Evolutionary conservation across 2,329 filamentous ascomycete genomes (phyloP).

Genomic region (Ophiocordyceps sinensis): DNA sequence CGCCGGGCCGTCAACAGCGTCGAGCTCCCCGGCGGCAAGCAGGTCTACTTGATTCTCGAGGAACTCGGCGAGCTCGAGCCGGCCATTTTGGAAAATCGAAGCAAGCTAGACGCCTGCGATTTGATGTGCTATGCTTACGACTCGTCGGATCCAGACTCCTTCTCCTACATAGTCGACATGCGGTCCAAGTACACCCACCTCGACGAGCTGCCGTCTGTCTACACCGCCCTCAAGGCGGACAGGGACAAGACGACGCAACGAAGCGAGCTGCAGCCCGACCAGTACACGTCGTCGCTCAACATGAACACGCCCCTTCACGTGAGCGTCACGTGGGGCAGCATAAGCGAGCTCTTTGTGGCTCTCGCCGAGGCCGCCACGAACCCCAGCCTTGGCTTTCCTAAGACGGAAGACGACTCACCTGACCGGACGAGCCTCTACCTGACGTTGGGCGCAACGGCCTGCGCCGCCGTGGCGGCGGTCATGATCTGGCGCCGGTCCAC

Average conservation of each 20-base stretch:
- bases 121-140: constrained; percentile 93
- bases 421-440: constrained; percentile 80
- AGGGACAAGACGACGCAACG: constrained; percentile 94
- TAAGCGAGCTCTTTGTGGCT: constrained; percentile 83
- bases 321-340: constrained; percentile 86
- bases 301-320: constrained; percentile 91
- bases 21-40: constrained; percentile 86
- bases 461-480: constrained; percentile 46
- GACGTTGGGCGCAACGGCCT: constrained; percentile 59
- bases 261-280: constrained; percentile 78
- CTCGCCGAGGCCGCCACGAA: constrained; percentile 86
- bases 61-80: constrained; percentile 93
- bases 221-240: constrained; percentile 88
- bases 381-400: constrained; percentile 77
- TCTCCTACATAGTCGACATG: constrained; percentile 76
- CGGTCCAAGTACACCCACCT: constrained; percentile 68
- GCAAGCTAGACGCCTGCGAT: constrained; percentile 84
- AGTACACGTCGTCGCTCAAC: constrained; percentile 70
- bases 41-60: constrained; percentile 91
- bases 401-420: constrained; percentile 70
- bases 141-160: constrained; percentile 91
- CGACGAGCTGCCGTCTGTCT: constrained; percentile 80
- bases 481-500: constrained; percentile 51
- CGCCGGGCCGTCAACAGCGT: constrained; percentile 91
- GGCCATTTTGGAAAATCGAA: constrained; percentile 81